Conservation (phyloP, 176 grass and related monocot species). For the Dactylis glomerata region DNA sequence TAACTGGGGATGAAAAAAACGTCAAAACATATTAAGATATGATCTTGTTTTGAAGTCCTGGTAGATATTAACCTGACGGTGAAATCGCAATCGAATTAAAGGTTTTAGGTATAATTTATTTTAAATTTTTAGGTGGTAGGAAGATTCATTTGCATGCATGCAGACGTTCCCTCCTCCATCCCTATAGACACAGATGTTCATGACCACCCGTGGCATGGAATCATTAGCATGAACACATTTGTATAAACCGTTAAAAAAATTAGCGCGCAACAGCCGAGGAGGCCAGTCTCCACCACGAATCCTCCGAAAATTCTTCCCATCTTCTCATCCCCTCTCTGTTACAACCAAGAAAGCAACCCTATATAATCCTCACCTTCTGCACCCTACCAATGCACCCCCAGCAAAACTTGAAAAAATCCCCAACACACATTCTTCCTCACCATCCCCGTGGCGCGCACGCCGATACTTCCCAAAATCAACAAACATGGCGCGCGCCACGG, state of each 20-base stretch:
- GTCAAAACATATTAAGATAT: no score
- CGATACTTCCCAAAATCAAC: not conserved
- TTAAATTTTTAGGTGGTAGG: no score
- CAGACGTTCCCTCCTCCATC: no score
- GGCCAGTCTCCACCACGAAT: not conserved
- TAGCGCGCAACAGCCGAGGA: slow-evolving; percentile 22
- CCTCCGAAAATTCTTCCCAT: not conserved
- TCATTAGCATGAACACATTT: no score
- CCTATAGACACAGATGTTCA: no score
- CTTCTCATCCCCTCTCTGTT: not conserved
- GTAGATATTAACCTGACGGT: no score
- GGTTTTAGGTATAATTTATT: no score
- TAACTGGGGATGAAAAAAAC: no score
- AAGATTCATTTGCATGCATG: no score
- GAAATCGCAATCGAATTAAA: no score
- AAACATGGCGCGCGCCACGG: slow-evolving; percentile 40
- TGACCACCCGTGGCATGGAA: no score
- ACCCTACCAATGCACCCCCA: slow-evolving; percentile 44
- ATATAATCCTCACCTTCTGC: not conserved
- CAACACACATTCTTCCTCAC: not conserved
- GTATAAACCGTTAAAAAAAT: slow-evolving; percentile 30
- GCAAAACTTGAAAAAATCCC: slow-evolving; percentile 29
- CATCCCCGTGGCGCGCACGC: not conserved
- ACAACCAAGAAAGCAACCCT: not conserved
- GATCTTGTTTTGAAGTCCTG: no score